These are phyloP conservation scores for Colletotrichum abscissum DNA, from an alignment of 2,329 filamentous ascomycete genomes.

Conservation along the genomic window DNA sequence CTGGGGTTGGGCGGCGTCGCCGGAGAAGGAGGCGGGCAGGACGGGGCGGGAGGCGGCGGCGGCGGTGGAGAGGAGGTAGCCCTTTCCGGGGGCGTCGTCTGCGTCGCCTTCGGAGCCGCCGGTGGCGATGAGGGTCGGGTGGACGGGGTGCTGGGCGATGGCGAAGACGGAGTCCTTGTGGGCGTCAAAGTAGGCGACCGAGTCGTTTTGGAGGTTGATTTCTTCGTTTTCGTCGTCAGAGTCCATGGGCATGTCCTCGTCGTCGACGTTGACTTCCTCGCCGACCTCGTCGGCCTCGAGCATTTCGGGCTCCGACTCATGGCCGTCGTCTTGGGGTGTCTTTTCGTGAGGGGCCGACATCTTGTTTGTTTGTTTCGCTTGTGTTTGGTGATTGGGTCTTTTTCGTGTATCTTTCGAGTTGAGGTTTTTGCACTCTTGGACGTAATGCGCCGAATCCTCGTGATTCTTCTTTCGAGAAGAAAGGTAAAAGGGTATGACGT, in stretches of 20 bases:
- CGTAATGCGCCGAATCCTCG: constrained; percentile 8
- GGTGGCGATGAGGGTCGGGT: constrained; percentile 83
- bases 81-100: constrained; percentile 76
- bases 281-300: constrained; percentile 81
- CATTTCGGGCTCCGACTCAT: constrained; percentile 68
- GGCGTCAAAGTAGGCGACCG: constrained; percentile 88
- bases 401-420: background rate
- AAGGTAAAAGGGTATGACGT: background rate
- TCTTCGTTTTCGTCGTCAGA: constrained; percentile 77
- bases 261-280: constrained; percentile 73
- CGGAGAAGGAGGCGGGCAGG: constrained; percentile 78
- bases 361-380: background rate
- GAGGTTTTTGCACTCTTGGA: background rate
- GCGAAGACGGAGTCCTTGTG: constrained; percentile 94
- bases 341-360: constrained; percentile 32
- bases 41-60: constrained; percentile 73
- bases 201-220: constrained; percentile 90
- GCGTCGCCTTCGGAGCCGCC: constrained; percentile 76
- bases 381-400: background rate
- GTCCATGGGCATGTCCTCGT: constrained; percentile 84
- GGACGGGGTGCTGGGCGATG: constrained; percentile 90
- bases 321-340: constrained; percentile 21
- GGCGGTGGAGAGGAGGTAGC: constrained; percentile 84
- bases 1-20: constrained; percentile 60
- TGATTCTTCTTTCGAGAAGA: background rate